phyloP scores from a whole-genome alignment of 2,329 filamentous ascomycete species.

The Aspergillus fumigatiaffinis region DNA sequence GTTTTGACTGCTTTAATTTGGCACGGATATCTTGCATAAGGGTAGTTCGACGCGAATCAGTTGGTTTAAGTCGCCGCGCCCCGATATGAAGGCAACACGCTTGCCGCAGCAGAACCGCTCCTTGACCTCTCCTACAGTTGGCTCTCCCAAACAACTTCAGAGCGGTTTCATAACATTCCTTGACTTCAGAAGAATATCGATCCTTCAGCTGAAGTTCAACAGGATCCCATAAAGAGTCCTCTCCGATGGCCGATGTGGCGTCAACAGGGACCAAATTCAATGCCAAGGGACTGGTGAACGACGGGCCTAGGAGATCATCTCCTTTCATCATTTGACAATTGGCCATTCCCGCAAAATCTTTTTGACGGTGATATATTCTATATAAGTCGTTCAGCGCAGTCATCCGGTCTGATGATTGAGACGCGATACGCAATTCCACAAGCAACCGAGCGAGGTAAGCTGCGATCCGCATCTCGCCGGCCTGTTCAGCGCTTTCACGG shows the following conservation, averaged over 20 bases:
- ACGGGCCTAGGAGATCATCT: constrained; percentile 14
- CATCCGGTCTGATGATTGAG: constrained; percentile 6
- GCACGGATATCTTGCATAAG: not conserved
- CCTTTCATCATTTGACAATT: constrained; percentile 19
- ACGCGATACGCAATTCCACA: constrained; percentile 14
- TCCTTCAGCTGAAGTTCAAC: constrained; percentile 10
- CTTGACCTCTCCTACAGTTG: constrained; percentile 16
- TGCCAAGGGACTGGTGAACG: constrained; percentile 20
- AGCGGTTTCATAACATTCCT: constrained; percentile 12
- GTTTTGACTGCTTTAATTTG: constrained; percentile 8
- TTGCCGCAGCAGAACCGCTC: constrained; percentile 18
- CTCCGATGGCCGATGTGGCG: constrained; percentile 3
- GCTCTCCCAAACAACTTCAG: constrained; percentile 10
- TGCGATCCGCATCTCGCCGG: not conserved
- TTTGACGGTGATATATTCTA: constrained; percentile 7
- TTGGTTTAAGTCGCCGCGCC: constrained; percentile 3
- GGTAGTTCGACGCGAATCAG: not conserved
- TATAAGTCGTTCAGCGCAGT: constrained; percentile 8
- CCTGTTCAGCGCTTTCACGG: constrained; percentile 9
- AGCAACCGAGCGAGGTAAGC: constrained; percentile 13
- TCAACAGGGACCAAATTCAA: constrained; percentile 16
- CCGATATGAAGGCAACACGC: constrained; percentile 17
- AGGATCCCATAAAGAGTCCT: constrained; percentile 12
- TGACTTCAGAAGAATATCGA: constrained; percentile 8
- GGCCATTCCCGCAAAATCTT: constrained; percentile 17